Conservation (phyloP, 768 basidiomycete species). For the Suillus alpinus region DNA sequence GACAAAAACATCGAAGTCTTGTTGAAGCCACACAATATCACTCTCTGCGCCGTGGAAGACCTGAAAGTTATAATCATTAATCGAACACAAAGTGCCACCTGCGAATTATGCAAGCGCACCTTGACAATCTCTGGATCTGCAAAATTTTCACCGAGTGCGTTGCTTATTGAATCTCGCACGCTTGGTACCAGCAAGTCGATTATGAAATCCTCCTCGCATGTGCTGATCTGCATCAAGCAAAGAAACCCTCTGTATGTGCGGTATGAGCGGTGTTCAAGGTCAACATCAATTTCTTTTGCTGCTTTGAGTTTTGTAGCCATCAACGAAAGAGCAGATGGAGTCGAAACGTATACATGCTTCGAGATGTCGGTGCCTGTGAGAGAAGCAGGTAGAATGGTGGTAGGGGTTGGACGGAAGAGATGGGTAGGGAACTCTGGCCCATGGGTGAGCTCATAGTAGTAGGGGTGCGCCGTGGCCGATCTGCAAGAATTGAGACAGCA, state of each 20-base stretch:
- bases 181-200: slow-evolving; percentile 68
- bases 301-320: slow-evolving; percentile 69
- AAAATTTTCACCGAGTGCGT: slow-evolving; percentile 72
- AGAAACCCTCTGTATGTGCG: slow-evolving; percentile 85
- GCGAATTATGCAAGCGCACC: slow-evolving; percentile 39
- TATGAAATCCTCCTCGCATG: slow-evolving; percentile 80
- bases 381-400: slow-evolving; percentile 55
- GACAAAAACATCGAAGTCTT: slow-evolving; percentile 90
- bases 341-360: slow-evolving; percentile 61
- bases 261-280: slow-evolving; percentile 92
- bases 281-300: slow-evolving; percentile 82
- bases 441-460: slow-evolving; percentile 81
- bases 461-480: slow-evolving; percentile 71
- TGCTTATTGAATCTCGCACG: slow-evolving; percentile 69
- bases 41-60: slow-evolving; percentile 94
- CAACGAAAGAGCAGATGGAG: slow-evolving; percentile 46
- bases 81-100: background rate
- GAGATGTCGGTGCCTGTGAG: slow-evolving; percentile 57
- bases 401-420: slow-evolving; percentile 52
- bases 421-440: slow-evolving; percentile 64
- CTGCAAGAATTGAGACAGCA: slow-evolving; percentile 17
- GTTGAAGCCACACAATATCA: too few relatives aligned
- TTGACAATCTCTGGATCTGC: slow-evolving; percentile 84
- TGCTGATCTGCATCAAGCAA: slow-evolving; percentile 91
- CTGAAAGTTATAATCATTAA: slow-evolving; percentile 34